A percentile compares a stretch with the other conserved stretches of the same genome.
phyloP scores from a whole-genome alignment of 257 asterid species.

The Thymus quinquecostatus region DNA sequence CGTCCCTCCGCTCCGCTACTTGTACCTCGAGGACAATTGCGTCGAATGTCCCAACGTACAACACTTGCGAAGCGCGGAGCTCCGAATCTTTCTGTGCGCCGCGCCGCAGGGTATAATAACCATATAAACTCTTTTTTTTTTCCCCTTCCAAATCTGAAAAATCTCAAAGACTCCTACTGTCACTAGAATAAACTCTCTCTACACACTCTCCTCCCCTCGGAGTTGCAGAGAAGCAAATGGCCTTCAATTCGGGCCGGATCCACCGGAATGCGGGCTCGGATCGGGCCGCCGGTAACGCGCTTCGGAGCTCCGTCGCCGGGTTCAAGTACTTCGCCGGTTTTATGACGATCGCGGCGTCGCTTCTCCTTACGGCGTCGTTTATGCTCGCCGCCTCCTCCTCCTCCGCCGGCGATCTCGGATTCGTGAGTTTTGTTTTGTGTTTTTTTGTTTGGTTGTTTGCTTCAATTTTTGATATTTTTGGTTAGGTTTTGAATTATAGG shows the following conservation, averaged over 20 bases:
- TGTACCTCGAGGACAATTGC: conserved; percentile 30
- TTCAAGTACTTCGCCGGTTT: conserved; percentile 45
- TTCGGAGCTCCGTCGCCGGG: conserved; percentile 22
- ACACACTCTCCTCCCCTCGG: conserved; percentile 14
- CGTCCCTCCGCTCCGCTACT: background rate
- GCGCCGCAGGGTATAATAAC: conserved; percentile 18
- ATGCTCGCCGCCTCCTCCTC: conserved; percentile 42
- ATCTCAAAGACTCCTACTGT: conserved; percentile 31
- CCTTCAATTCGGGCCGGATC: conserved; percentile 38
- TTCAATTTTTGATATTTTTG: conserved; percentile 1
- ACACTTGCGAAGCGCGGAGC: conserved; percentile 15
- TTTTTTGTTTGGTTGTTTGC: background rate
- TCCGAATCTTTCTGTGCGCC: background rate
- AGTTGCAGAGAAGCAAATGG: conserved; percentile 39
- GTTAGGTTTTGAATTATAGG: background rate
- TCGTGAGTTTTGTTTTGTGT: conserved; percentile 37
- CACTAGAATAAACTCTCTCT: conserved; percentile 25
- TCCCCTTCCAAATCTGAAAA: conserved; percentile 20
- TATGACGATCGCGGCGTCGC: conserved; percentile 45
- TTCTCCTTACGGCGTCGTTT: conserved; percentile 44
- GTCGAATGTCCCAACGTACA: conserved; percentile 21
- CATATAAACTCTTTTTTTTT: background rate
- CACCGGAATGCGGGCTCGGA: conserved; percentile 31
- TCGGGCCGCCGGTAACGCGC: conserved; percentile 36
- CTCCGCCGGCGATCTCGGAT: conserved; percentile 49